phyloP scores from a whole-genome alignment of 2,329 filamentous ascomycete species.

The Escovopsis sp. region DNA sequence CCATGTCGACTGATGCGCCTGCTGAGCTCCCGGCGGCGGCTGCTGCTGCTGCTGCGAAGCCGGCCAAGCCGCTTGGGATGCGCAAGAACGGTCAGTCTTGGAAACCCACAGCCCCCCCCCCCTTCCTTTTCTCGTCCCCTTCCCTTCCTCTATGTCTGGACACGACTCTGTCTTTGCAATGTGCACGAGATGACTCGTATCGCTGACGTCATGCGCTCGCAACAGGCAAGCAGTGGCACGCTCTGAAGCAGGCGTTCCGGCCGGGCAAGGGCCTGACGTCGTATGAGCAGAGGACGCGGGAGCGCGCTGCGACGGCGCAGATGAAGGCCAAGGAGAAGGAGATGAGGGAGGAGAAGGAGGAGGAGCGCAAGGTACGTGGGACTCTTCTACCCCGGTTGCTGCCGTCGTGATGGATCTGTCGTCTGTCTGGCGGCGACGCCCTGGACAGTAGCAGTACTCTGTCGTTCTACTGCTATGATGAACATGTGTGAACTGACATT shows the following conservation, averaged over 20 bases:
- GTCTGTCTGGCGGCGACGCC: too few relatives aligned
- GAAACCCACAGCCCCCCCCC: not conserved
- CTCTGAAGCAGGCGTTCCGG: constrained; percentile 68
- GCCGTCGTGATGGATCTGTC: not conserved
- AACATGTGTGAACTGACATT: too few relatives aligned
- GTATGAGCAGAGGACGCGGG: constrained; percentile 60
- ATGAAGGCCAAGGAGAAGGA: constrained; percentile 89
- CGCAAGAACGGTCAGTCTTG: constrained; percentile 60
- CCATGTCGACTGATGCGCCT: constrained; percentile 1
- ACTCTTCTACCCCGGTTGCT: too few relatives aligned
- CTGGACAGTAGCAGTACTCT: too few relatives aligned
- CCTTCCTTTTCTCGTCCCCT: too few relatives aligned
- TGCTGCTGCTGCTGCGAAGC: constrained; percentile 12
- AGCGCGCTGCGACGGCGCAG: constrained; percentile 53
- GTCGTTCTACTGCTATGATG: too few relatives aligned
- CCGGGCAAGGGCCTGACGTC: constrained; percentile 63
- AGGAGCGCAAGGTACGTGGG: constrained; percentile 59
- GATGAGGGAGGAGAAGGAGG: constrained; percentile 89
- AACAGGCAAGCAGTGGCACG: constrained; percentile 93
- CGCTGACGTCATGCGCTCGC: not conserved
- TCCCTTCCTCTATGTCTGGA: too few relatives aligned
- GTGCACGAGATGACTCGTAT: not conserved
- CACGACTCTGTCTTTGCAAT: not conserved
- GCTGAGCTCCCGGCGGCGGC: constrained; percentile 18
- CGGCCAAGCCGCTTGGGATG: constrained; percentile 43